Evolutionary conservation across 306 rosid genomes (phyloP).

Genomic region (Cicer judaicum): DNA sequence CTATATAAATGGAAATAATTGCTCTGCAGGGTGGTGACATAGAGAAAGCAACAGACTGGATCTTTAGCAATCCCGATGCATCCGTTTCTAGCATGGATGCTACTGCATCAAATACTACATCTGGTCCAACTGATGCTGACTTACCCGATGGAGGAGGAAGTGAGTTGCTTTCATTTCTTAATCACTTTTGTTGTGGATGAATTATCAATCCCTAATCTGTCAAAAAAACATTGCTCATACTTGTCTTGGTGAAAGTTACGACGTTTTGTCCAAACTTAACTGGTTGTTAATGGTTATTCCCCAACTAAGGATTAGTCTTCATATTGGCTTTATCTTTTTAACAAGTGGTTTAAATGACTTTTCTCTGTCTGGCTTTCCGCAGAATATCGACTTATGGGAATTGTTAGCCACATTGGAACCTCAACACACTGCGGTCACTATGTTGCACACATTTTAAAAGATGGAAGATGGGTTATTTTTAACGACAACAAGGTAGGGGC

Average conservation of each 20-base stretch:
- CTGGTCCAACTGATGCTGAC: conserved; percentile 50
- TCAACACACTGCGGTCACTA: conserved; percentile 97
- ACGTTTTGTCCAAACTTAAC: not conserved
- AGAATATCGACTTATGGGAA: conserved; percentile 84
- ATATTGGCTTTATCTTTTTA: not conserved
- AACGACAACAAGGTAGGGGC: conserved; percentile 91
- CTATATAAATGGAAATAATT: conserved; percentile 20
- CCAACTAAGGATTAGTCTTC: not conserved
- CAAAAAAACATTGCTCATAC: not conserved
- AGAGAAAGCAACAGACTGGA: conserved; percentile 99
- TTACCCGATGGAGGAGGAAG: conserved; percentile 97
- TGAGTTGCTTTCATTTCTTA: conserved; percentile 55
- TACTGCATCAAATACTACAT: conserved; percentile 56
- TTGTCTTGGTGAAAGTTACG: not conserved
- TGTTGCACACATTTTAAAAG: conserved; percentile 87
- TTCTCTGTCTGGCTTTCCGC: conserved; percentile 38
- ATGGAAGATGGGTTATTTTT: conserved; percentile 93
- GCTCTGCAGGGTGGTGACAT: conserved; percentile 80
- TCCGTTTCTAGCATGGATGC: conserved; percentile 71
- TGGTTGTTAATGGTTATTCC: not conserved
- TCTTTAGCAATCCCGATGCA: conserved; percentile 83
- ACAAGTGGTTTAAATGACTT: not conserved
- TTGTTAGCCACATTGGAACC: conserved; percentile 94
- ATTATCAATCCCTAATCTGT: not conserved
- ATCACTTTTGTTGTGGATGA: not conserved